Evolutionary conservation across 2,329 filamentous ascomycete species (phyloP).

Genomic region (Aspergillus flavus): DNA sequence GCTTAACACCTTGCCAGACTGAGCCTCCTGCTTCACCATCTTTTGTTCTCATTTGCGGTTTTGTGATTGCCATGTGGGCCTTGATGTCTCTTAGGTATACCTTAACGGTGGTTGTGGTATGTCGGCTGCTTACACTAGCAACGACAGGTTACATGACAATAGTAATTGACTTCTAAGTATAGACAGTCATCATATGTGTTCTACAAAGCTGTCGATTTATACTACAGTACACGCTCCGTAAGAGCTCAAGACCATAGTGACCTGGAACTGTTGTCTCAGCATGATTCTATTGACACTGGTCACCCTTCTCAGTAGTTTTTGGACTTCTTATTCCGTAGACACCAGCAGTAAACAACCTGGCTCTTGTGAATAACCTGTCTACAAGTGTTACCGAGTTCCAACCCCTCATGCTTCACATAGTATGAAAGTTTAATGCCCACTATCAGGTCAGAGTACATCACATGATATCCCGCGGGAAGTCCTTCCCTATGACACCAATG

Average conservation of each 20-base stretch:
- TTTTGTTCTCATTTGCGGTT: background rate
- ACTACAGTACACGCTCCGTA: background rate
- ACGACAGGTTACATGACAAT: background rate
- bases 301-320: background rate
- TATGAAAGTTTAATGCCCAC: constrained; percentile 19
- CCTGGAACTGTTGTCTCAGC: background rate
- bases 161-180: background rate
- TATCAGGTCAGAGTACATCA: background rate
- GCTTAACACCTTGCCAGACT: background rate
- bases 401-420: background rate
- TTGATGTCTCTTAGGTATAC: background rate
- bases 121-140: background rate
- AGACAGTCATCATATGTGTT: too few relatives aligned
- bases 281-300: background rate
- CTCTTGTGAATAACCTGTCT: too few relatives aligned
- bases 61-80: too few relatives aligned
- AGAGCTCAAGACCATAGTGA: background rate
- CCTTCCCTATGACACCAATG: background rate
- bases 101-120: background rate
- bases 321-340: background rate
- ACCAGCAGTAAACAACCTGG: background rate
- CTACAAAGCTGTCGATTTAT: background rate
- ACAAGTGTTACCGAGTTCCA: background rate
- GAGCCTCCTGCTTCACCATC: background rate
- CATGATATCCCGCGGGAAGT: background rate